Base-by-base conservation (phyloP, 148 eudicot species). In the Spergularia marina region DNA sequence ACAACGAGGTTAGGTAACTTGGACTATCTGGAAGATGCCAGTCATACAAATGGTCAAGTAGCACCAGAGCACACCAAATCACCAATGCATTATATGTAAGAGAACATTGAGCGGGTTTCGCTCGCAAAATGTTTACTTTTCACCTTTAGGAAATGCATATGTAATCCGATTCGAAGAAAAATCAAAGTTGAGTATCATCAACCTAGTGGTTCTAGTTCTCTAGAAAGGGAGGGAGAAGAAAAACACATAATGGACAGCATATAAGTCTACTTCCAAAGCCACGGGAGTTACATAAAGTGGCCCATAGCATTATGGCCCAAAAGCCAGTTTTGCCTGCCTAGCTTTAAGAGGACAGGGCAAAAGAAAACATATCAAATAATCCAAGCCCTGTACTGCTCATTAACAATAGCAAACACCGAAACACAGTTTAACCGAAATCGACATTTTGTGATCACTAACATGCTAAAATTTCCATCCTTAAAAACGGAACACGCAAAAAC, bases 191-290 rank as follows among this genome's bases (percentile, higher is more conserved):
- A 57, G 61, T 57, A 57, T 18, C 20, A 23, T 68, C 68, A 65
- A 65, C 36, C 14, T 15, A 30, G 14, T 57, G 11, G 23, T 17
- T 20, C 23, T 17, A 57, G 36, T 30, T 30, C 23, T 57, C 23
- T 40, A 15, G 44, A 16, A n/a, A 18, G 56, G 71, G 44, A 39
- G 12, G 44, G 41, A 62, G 56, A 14, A 10, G 64, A 41, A 21
- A 72, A 41, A 2, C 15, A 20, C 47, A 58, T 47, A 41, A 34
- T 73, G 56, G 57, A 41, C 49, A 44, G 5, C 49, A 44, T 17
- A 7, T 64, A 53, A 54, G 13, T 44, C 78, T 15, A 62, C 40
- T 47, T 63, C 39, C 57, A 57, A 67, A 68, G 64, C 73, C 73
- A 68, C 65, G 47, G 47, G 64, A 68, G 41, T 57, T 25, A 25